Evolutionary conservation across 73 alveolate species (phyloP).

Genomic region (Tetrahymena thermophila): DNA sequence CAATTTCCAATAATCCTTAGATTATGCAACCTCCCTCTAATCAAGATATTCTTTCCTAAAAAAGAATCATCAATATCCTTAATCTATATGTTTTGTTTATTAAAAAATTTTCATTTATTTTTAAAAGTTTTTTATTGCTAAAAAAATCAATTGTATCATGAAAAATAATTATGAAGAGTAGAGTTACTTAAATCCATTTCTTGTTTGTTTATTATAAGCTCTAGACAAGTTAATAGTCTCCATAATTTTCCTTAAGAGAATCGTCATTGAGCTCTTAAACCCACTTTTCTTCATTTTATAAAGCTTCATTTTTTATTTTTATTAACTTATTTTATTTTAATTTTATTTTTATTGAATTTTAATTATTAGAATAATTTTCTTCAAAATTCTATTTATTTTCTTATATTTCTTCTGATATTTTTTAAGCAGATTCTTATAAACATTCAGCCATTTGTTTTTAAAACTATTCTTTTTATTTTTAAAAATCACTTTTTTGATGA

Average conservation of each 20-base stretch:
- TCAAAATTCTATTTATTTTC: too few relatives aligned
- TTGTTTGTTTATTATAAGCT: conserved; percentile 9
- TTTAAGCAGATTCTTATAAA: too few relatives aligned
- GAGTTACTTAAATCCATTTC: conserved; percentile 8
- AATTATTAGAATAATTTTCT: too few relatives aligned
- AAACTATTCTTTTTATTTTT: too few relatives aligned
- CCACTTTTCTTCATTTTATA: neutral
- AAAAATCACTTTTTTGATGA: too few relatives aligned
- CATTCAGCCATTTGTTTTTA: too few relatives aligned
- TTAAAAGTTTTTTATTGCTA: too few relatives aligned
- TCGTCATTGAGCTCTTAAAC: neutral
- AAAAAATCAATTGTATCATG: neutral
- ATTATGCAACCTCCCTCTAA: conserved; percentile 86
- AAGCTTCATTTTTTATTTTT: too few relatives aligned
- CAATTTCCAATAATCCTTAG: conserved; percentile 84
- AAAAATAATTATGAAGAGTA: neutral
- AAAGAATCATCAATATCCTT: conserved; percentile 41
- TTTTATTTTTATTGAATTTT: too few relatives aligned
- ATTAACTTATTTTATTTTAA: too few relatives aligned
- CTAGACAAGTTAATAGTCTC: conserved; percentile 6
- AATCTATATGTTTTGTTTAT: conserved; percentile 7
- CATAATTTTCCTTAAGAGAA: conserved; percentile 5
- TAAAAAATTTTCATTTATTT: neutral
- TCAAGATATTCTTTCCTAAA: conserved; percentile 58
- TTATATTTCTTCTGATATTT: too few relatives aligned